These are phyloP conservation scores for Mangifera indica DNA, from an alignment of 345 rosid genomes.

Conservation along the genomic window DNA sequence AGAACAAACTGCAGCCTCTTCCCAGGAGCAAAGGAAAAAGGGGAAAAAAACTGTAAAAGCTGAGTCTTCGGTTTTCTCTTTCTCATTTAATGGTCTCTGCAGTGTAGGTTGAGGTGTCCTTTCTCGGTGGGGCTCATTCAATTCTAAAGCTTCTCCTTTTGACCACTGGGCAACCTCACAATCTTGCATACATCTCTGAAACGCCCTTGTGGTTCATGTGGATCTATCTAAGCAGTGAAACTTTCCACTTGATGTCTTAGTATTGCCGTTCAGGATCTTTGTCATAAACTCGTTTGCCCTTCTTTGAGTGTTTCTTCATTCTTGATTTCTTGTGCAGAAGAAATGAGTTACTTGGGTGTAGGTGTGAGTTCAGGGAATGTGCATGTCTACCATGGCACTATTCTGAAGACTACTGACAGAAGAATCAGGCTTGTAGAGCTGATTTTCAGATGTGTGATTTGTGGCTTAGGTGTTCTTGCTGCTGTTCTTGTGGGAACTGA, in stretches of 20 bases:
- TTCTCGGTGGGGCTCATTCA: not conserved
- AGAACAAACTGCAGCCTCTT: constrained; percentile 27
- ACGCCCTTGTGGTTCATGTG: not conserved
- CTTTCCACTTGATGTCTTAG: constrained; percentile 8
- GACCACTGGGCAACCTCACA: constrained; percentile 33
- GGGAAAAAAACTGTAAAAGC: not conserved
- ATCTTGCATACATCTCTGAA: not conserved
- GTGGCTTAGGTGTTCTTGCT: constrained; percentile 48
- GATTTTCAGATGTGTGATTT: constrained; percentile 64
- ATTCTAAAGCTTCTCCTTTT: constrained; percentile 1
- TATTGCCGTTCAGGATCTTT: not conserved
- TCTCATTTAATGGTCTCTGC: constrained; percentile 12
- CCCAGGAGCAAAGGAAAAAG: constrained; percentile 8
- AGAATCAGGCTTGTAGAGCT: constrained; percentile 72
- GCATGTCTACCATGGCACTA: constrained; percentile 46
- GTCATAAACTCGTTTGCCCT: not conserved
- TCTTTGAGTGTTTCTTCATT: not conserved
- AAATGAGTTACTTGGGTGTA: constrained; percentile 60
- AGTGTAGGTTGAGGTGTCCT: constrained; percentile 14
- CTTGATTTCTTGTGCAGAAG: constrained; percentile 14
- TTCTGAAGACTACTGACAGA: constrained; percentile 58
- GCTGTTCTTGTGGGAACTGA: constrained; percentile 75
- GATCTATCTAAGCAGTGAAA: constrained; percentile 26
- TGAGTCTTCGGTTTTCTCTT: not conserved
- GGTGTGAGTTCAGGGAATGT: constrained; percentile 70